Base-by-base conservation (phyloP, 1,139 yeast species). In the Taphrina confusa region DNA sequence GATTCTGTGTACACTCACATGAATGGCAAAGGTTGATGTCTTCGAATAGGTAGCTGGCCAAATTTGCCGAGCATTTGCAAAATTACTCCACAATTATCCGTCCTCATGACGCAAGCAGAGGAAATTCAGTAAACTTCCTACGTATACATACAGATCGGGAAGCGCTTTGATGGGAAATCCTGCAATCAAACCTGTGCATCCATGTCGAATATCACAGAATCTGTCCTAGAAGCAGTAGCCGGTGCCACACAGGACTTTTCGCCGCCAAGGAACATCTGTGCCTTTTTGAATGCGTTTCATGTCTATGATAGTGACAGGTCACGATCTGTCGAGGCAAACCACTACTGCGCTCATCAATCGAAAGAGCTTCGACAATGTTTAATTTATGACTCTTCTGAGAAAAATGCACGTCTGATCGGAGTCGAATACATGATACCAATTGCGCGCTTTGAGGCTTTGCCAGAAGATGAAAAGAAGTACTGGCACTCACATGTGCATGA, bases 391-490 rank as follows among this genome's bases (percentile, higher is more conserved):
- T 39, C 54, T 27, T 9, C 40, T 12, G 58, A 25, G 2, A 36
- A 33, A 22, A 20, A 47, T 18, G 62, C 62, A 22, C 50, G 54
- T 14, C 18, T 60, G 57, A 60, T 60, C 2, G 62, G 62, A 2
- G 61, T 60, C 6, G 62, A 60, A 25, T 60, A 60, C 36, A 60
- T 60, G 62, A 57, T 60, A n/a, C 58, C 62, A 4, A 36, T 37
- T 8, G 40, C 52, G 40, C 31, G 51, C 9, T 60, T 42, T 27
- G 40, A 40, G 25, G 50, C 40, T 11, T 25, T 60, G 22, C 58
- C 61, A 8, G 30, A 39, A 12, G 58, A 57, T 9, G 62, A 60
- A 25, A 49, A 60, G 44, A n/a, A 36, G 30, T 42, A 25, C 22
- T 60, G 62, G 62, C 62, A 60, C 44, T 49, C 61, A 4, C 62